Base-by-base conservation (phyloP, 805 yeast species). In the Cyberlindnera americana region DNA sequence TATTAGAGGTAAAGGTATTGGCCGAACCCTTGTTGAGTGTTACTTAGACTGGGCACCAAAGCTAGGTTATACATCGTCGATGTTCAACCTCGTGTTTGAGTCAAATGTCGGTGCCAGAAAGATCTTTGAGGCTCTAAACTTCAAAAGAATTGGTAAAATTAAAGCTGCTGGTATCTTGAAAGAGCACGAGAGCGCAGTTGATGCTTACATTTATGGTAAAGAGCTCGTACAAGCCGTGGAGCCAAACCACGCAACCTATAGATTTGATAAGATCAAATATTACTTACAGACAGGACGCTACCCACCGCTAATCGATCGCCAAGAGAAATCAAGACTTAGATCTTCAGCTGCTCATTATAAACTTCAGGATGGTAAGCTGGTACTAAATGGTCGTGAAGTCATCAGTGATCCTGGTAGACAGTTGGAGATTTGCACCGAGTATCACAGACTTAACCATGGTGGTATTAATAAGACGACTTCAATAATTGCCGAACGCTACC, bases 391-490 rank as follows among this genome's bases (percentile, higher is more conserved):
- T 15, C 73, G 81, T 44, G 95, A 87, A 58, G 96, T 91, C n/a
- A 73, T 91, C 1, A 69, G 82, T 23, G 90, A 84, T 46, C 83
- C 86, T 0, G 75, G 70, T 2, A 75, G 81, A 37, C 98, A 90
- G 62, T 57, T 82, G 33, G 81, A 78, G 47, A 79, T 91, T 22
- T 86, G 90, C 24, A 71, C 77, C 8, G 83, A 81, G 31, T 64
- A 78, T 16, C 99, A 91, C 58, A 57, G 72, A 47, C 61, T 72
- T 16, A 75, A 72, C 32, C 99, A 91, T 57, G 81, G 81, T 11
- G 98, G 98, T 10, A 88, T 91, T 47, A 91, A 91, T 64, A 86
- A 82, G 54, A 81, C 95, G 2, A 89, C 96, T 0, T 66, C 91
- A 0, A 64, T 74, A 14, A 76, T 93, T 14, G 76, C 90, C 2